Evolutionary conservation across 352 stramenopile species (phyloP), one percentile per base, ranked within the genome.

Genomic region (Thalassiosira livingstoniorum): DNA sequence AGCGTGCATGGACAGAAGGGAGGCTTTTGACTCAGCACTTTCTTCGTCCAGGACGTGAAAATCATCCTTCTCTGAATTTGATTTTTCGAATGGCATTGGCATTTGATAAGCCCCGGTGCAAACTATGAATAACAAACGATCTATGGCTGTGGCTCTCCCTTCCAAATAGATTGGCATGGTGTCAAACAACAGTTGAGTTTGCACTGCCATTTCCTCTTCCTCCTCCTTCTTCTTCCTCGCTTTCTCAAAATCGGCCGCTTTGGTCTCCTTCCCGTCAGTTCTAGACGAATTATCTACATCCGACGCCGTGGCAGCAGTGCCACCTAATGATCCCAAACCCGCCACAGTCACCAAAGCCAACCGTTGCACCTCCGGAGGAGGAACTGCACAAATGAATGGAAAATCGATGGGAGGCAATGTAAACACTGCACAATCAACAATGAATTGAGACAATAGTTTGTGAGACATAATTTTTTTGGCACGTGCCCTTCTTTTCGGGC

Each of bases 81-180:
- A 63, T 29, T 72, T 55, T 39, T 68, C 55, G 85, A 84, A 35
- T 4, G 80, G 75, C n/a, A n/a, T n/a, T n/a, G n/a, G n/a, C n/a
- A n/a, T n/a, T 29, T 35, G 62, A 45, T 84, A 85, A 4, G 81
- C 86, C 35, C 90, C 90, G 2, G 88, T 93, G 70, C 87, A 93
- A 25, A 86, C 82, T 25, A 93, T 51, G 65, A 86, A 88, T 64
- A 94, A 82, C 13, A 94, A 62, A 35, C 87, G 70, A 73, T 94
- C 89, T n/a, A 92, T 76, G 11, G 75, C 81, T 37, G 75, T 68
- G 18, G 85, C 83, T 53, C 32, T 55, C 31, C 71, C 83, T 58
- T 65, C 43, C 11, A 87, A 74, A 68, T 89, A 87, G 10, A 89
- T 34, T 39, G 82, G 78, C 78, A 87, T 87, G 2, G 75, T 82